Evolutionary conservation across 2,329 filamentous ascomycete species (phyloP).

Genomic region (Calonectria hawksworthii): DNA sequence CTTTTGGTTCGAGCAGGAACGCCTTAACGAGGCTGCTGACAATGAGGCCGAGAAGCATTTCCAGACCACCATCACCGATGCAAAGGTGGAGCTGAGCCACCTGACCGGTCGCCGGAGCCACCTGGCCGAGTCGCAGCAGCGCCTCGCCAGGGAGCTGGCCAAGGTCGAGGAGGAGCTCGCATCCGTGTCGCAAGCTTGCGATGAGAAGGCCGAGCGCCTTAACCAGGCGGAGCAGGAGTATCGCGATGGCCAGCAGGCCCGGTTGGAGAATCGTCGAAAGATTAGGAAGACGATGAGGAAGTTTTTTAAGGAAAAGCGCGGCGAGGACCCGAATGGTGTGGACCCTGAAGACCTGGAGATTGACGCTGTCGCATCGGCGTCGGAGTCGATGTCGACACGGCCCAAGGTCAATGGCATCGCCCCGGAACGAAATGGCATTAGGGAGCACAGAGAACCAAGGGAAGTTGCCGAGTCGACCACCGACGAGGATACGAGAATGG

Average conservation of each 20-base stretch:
- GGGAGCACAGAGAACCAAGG: neutral
- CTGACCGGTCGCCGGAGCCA: constrained; percentile 47
- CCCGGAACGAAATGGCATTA: neutral
- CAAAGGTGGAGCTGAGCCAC: constrained; percentile 47
- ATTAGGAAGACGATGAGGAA: constrained; percentile 49
- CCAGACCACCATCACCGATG: constrained; percentile 42
- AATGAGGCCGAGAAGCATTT: constrained; percentile 44
- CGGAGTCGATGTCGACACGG: constrained; percentile 9
- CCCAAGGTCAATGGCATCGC: constrained; percentile 30
- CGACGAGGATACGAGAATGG: constrained; percentile 32
- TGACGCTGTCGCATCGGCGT: constrained; percentile 30
- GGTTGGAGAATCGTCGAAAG: constrained; percentile 46
- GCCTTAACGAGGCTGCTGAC: constrained; percentile 41
- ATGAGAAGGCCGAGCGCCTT: constrained; percentile 53
- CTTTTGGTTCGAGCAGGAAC: constrained; percentile 50
- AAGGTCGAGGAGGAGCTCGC: constrained; percentile 56
- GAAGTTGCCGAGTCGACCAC: constrained; percentile 14
- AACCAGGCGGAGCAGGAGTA: constrained; percentile 50
- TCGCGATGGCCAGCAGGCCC: constrained; percentile 44
- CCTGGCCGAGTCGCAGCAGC: constrained; percentile 46
- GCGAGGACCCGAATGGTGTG: constrained; percentile 36
- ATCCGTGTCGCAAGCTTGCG: constrained; percentile 45
- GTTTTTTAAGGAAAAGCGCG: constrained; percentile 52
- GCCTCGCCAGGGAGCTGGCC: constrained; percentile 49
- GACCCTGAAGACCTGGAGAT: constrained; percentile 33